Percentiles rank a stretch among this genome's conserved stretches.
phyloP scores from a whole-genome alignment of 257 asterid genomes.

The Solanum paucissectum region DNA sequence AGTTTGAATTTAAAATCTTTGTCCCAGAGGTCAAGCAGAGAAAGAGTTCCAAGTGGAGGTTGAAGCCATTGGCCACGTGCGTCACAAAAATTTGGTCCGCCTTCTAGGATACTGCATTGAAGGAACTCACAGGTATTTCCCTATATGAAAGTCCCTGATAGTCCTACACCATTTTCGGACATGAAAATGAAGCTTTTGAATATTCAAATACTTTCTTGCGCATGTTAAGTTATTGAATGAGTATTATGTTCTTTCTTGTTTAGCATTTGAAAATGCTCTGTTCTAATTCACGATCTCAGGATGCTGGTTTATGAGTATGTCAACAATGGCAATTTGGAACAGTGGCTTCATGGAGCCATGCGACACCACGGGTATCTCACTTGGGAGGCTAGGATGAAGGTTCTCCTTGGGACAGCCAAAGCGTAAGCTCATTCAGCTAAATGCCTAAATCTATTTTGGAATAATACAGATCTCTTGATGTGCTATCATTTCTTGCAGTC shows the following conservation, averaged over 20 bases:
- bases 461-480: not conserved
- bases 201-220: not conserved
- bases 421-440: conserved; percentile 53
- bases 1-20: not conserved
- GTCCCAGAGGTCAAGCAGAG: conserved; percentile 89
- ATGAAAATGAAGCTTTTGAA: not conserved
- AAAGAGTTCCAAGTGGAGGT: conserved; percentile 91
- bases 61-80: conserved; percentile 92
- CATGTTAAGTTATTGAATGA: not conserved
- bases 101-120: conserved; percentile 93
- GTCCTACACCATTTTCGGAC: not conserved
- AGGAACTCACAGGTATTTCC: conserved; percentile 89
- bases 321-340: conserved; percentile 85
- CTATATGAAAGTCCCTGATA: not conserved
- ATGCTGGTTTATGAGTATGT: conserved; percentile 83
- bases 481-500: conserved; percentile 35
- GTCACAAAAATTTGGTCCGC: conserved; percentile 93
- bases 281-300: conserved; percentile 22
- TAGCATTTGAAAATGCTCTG: not conserved
- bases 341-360: conserved; percentile 99
- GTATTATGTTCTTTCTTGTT: not conserved
- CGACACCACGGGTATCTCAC: conserved; percentile 82
- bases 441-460: not conserved
- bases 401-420: conserved; percentile 95
- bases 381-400: conserved; percentile 89